These are phyloP conservation scores for Plantago lanceolata DNA, from an alignment of 305 asterid genomes.

Conservation along the genomic window DNA sequence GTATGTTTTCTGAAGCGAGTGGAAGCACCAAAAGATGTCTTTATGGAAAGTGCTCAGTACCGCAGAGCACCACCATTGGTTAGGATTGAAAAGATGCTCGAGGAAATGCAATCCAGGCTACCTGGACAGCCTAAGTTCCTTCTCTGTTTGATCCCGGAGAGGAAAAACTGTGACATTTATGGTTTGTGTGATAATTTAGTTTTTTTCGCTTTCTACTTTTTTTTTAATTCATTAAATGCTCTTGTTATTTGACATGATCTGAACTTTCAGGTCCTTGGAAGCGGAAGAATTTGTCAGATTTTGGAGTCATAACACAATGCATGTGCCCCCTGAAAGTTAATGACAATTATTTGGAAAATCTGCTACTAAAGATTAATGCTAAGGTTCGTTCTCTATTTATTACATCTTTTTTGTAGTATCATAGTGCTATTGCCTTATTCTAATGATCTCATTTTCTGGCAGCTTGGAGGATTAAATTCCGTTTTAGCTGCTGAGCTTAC, in stretches of 20 bases:
- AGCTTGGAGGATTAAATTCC: slow-evolving; percentile 90
- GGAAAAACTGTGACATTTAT: slow-evolving; percentile 47
- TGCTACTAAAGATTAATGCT: slow-evolving; percentile 78
- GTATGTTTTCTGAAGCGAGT: slow-evolving; percentile 33
- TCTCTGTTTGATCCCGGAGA: slow-evolving; percentile 62
- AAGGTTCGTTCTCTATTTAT: slow-evolving; percentile 40
- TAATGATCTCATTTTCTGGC: slow-evolving; percentile 22
- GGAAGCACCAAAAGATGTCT: slow-evolving; percentile 45
- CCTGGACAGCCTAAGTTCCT: slow-evolving; percentile 60
- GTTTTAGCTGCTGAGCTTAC: slow-evolving; percentile 50
- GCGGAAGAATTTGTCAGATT: slow-evolving; percentile 68
- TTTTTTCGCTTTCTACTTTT: background rate
- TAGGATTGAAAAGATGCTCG: slow-evolving; percentile 61
- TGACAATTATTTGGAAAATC: slow-evolving; percentile 75
- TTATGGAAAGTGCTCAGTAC: slow-evolving; percentile 50
- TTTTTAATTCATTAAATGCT: background rate
- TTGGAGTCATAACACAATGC: slow-evolving; percentile 86
- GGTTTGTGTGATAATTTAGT: slow-evolving; percentile 37
- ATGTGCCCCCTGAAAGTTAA: slow-evolving; percentile 64
- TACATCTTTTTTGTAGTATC: background rate
- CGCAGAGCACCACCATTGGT: slow-evolving; percentile 55
- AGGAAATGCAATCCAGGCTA: slow-evolving; percentile 44
- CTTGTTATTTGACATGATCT: background rate
- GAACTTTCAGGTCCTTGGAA: slow-evolving; percentile 77
- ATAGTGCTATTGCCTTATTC: background rate